Percentiles rank a stretch among this genome's conserved stretches.
These are phyloP conservation scores for Leucogyrophana mollusca DNA, from an alignment of 768 basidiomycete species.

Conservation along the genomic window DNA sequence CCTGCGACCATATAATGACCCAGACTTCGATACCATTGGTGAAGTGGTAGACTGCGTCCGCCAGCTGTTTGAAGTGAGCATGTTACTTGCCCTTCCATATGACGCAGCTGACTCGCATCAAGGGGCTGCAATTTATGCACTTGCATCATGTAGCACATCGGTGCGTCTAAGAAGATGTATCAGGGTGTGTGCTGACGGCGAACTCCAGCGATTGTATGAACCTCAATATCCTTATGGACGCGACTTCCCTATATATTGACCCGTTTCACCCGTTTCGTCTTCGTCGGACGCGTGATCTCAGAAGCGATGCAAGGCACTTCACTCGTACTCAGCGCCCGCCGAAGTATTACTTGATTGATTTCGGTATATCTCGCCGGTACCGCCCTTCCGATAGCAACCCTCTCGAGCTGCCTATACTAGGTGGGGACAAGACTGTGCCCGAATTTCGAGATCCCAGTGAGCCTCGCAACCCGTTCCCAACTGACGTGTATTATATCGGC, in stretches of 20 bases:
- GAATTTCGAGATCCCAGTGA: conserved; percentile 28
- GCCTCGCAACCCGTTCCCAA: conserved; percentile 38
- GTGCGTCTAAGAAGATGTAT: conserved; percentile 19
- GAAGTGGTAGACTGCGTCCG: conserved; percentile 28
- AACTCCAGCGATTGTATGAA: conserved; percentile 23
- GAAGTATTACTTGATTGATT: conserved; percentile 36
- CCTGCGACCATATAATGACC: conserved; percentile 16
- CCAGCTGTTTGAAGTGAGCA: conserved; percentile 28
- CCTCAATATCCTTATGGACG: conserved; percentile 33
- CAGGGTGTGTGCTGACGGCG: background rate
- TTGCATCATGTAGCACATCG: conserved; percentile 32
- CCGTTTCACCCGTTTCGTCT: conserved; percentile 22
- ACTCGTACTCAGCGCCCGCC: conserved; percentile 28
- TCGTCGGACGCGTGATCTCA: conserved; percentile 16
- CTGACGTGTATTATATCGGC: conserved; percentile 44
- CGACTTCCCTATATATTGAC: conserved; percentile 19
- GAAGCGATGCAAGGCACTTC: conserved; percentile 17
- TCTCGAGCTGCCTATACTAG: conserved; percentile 27
- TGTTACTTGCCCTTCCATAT: background rate
- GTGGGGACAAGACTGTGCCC: conserved; percentile 42
- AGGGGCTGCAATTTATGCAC: conserved; percentile 39
- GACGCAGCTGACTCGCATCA: background rate
- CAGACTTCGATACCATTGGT: conserved; percentile 17
- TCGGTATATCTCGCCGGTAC: conserved; percentile 33
- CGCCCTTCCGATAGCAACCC: conserved; percentile 23